Evolutionary conservation across 2,329 filamentous ascomycete species (phyloP).

Genomic region (Aspergillus alliaceus): DNA sequence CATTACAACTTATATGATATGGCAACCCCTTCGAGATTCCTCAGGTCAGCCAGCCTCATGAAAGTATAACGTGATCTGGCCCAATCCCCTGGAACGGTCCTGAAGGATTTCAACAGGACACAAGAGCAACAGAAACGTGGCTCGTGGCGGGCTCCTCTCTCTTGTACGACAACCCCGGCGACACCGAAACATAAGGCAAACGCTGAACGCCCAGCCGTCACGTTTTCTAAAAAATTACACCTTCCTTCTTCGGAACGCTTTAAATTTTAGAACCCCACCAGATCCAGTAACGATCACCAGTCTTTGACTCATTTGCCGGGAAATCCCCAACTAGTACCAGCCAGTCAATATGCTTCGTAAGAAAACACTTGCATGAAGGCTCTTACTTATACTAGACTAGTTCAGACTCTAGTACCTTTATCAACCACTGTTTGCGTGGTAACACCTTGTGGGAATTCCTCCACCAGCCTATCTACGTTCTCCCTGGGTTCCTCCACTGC

Average conservation of each 20-base stretch:
- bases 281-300: constrained; percentile 14
- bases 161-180: background rate
- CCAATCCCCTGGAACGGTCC: constrained; percentile 3
- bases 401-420: constrained; percentile 3
- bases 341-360: constrained; percentile 9
- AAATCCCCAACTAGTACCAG: constrained; percentile 7
- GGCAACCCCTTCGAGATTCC: no score
- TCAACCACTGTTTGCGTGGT: background rate
- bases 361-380: constrained; percentile 12
- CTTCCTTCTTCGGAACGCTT: constrained; percentile 7
- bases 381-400: constrained; percentile 8
- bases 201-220: background rate
- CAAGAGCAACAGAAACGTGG: constrained; percentile 7
- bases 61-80: constrained; percentile 1
- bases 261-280: constrained; percentile 1
- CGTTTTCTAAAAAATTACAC: constrained; percentile 1
- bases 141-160: background rate
- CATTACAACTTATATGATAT: no score
- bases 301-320: constrained; percentile 16
- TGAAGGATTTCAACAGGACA: constrained; percentile 4
- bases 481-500: background rate
- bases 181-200: background rate
- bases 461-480: background rate
- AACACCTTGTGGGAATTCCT: background rate
- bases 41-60: background rate